phyloP scores from a whole-genome alignment of 208 protist species.

The Trypanosoma melophagium region DNA sequence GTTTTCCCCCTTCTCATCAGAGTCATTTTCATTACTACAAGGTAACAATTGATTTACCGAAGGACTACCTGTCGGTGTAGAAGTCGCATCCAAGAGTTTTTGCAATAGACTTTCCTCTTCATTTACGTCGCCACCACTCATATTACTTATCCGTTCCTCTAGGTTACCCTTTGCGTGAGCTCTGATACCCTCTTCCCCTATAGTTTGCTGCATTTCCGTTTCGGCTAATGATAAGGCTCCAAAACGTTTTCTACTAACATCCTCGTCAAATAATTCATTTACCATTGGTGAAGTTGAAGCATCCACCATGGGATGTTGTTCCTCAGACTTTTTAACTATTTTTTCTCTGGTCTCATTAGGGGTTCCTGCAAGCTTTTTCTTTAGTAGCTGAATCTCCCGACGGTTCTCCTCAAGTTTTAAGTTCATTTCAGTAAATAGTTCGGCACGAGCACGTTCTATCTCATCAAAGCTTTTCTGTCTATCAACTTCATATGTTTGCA shows the following conservation, averaged over 20 bases:
- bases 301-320: constrained; percentile 6
- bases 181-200: neutral
- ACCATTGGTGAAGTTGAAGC: constrained; percentile 19
- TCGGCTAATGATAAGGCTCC: neutral
- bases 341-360: neutral
- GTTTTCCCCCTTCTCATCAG: too few species aligned
- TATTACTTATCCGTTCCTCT: neutral
- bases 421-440: constrained; percentile 82
- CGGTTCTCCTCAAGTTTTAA: constrained; percentile 56
- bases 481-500: constrained; percentile 60
- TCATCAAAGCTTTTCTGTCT: constrained; percentile 67
- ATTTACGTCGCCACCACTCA: neutral
- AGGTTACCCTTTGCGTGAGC: neutral
- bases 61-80: neutral
- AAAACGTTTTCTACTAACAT: neutral
- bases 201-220: neutral
- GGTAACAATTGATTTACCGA: too few species aligned
- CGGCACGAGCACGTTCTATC: constrained; percentile 71
- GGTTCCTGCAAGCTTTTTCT: neutral
- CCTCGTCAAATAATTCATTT: neutral
- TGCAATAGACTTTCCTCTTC: constrained; percentile 4
- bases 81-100: neutral
- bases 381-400: constrained; percentile 57
- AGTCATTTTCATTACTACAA: too few species aligned
- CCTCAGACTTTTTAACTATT: neutral